A percentile compares a stretch with the other conserved stretches of the same genome.
Evolutionary conservation across 345 rosid species (phyloP).

Genomic region (Streptanthus diversifolius): DNA sequence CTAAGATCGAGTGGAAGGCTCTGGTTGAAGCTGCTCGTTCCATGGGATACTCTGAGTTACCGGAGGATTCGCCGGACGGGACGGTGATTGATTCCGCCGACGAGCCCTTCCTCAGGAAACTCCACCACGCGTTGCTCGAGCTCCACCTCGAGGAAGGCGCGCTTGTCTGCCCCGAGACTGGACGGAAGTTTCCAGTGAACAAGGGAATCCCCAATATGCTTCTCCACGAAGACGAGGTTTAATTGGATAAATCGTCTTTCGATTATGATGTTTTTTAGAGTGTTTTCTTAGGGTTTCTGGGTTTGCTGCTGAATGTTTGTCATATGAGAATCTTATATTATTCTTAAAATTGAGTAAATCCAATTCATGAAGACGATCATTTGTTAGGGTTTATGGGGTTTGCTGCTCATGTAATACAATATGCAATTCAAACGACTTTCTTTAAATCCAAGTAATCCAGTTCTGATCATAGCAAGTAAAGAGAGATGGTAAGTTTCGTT

Average conservation of each 20-base stretch:
- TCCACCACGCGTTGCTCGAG: slow-evolving; percentile 87
- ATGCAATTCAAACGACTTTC: too few species aligned
- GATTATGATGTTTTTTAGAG: not conserved
- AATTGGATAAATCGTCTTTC: not conserved
- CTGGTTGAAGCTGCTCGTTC: slow-evolving; percentile 58
- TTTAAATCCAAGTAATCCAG: too few species aligned
- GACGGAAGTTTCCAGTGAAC: slow-evolving; percentile 59
- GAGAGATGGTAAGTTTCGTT: too few species aligned
- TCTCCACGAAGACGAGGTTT: slow-evolving; percentile 94
- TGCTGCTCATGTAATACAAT: too few species aligned
- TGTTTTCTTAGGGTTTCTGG: not conserved
- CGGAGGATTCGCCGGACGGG: slow-evolving; percentile 50
- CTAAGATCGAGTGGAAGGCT: slow-evolving; percentile 82
- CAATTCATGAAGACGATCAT: too few species aligned
- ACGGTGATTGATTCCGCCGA: slow-evolving; percentile 55
- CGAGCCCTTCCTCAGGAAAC: slow-evolving; percentile 54
- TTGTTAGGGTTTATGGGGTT: too few species aligned
- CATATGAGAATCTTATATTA: not conserved
- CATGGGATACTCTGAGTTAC: slow-evolving; percentile 70
- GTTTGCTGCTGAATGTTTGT: not conserved
- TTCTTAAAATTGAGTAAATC: too few species aligned
- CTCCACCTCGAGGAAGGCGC: slow-evolving; percentile 89
- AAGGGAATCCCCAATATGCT: slow-evolving; percentile 95
- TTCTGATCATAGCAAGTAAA: too few species aligned
- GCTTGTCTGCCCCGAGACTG: slow-evolving; percentile 85